A percentile compares a stretch with the other conserved stretches of the same genome.
Evolutionary conservation across 768 basidiomycete genomes (phyloP).

Genomic region (Pulveroboletus ravenelii): DNA sequence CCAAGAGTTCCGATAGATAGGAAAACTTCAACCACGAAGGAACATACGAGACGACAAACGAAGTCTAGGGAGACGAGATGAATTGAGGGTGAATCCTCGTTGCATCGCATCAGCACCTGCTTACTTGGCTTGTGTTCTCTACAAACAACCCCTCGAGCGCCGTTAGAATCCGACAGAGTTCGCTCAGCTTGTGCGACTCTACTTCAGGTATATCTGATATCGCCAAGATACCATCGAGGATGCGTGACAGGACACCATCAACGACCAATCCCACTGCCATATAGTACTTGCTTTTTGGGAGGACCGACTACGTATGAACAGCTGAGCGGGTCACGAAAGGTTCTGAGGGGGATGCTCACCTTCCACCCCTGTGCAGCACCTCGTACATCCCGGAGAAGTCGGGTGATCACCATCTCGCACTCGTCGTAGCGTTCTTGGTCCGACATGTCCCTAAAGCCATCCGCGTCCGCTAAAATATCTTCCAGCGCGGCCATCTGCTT

Average conservation of each 20-base stretch:
- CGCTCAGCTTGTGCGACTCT: slow-evolving; percentile 79
- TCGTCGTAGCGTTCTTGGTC: slow-evolving; percentile 74
- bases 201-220: slow-evolving; percentile 83
- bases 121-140: slow-evolving; percentile 56
- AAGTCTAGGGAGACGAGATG: slow-evolving; percentile 40
- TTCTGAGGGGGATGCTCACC: slow-evolving; percentile 40
- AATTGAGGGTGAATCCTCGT: not conserved
- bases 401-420: slow-evolving; percentile 64
- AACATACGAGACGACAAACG: slow-evolving; percentile 80
- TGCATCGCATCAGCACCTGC: slow-evolving; percentile 9
- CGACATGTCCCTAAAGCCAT: slow-evolving; percentile 64
- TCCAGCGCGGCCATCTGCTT: slow-evolving; percentile 23
- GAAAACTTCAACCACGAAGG: slow-evolving; percentile 94
- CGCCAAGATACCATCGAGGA: slow-evolving; percentile 69
- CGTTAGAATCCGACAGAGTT: slow-evolving; percentile 74
- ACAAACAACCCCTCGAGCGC: slow-evolving; percentile 79
- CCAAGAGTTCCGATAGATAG: slow-evolving; percentile 88
- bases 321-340: not conserved
- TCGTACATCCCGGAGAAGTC: slow-evolving; percentile 60
- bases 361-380: slow-evolving; percentile 63
- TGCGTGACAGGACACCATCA: slow-evolving; percentile 59
- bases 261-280: slow-evolving; percentile 65
- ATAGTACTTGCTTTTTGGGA: slow-evolving; percentile 71
- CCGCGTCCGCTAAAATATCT: slow-evolving; percentile 47
- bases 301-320: slow-evolving; percentile 44